phyloP scores from a whole-genome alignment of 441 rosid species.

The Populus trichocarpa region DNA sequence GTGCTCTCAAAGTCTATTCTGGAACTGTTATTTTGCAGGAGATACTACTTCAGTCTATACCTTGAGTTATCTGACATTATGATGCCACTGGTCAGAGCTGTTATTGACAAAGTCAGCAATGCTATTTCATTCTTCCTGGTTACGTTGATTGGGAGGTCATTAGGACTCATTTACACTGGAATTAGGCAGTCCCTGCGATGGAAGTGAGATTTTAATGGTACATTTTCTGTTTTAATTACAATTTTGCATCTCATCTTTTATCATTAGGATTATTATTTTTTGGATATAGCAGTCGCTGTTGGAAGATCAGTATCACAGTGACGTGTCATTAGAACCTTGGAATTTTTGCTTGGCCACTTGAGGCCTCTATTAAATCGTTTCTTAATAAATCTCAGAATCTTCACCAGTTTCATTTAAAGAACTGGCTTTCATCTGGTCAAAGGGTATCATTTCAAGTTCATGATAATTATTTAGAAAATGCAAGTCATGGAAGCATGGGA shows the following conservation, averaged over 20 bases:
- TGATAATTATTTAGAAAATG: not conserved
- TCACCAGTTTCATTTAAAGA: slow-evolving; percentile 12
- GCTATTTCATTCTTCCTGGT: slow-evolving; percentile 83
- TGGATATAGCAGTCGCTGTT: slow-evolving; percentile 13
- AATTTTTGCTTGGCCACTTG: slow-evolving; percentile 5
- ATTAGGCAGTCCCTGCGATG: slow-evolving; percentile 85
- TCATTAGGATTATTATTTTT: slow-evolving; percentile 1
- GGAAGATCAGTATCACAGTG: slow-evolving; percentile 1
- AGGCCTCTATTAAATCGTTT: not conserved
- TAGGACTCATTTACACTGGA: slow-evolving; percentile 86
- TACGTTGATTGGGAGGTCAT: slow-evolving; percentile 80
- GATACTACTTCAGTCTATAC: slow-evolving; percentile 83
- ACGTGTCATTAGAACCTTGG: not conserved
- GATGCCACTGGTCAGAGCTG: slow-evolving; percentile 67
- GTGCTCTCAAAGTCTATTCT: not conserved
- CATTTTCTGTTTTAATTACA: slow-evolving; percentile 12
- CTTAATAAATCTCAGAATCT: slow-evolving; percentile 7
- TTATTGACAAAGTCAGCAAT: slow-evolving; percentile 66
- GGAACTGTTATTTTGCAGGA: slow-evolving; percentile 43
- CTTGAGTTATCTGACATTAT: slow-evolving; percentile 83
- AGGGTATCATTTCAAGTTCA: slow-evolving; percentile 1
- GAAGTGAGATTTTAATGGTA: slow-evolving; percentile 50
- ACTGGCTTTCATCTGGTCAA: not conserved
- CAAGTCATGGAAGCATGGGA: not conserved
- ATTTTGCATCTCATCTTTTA: slow-evolving; percentile 14